Percentiles rank a stretch among this genome's conserved stretches.
Conservation (phyloP, 1,284 basidiomycete species). For the Stereum hirsutum region DNA sequence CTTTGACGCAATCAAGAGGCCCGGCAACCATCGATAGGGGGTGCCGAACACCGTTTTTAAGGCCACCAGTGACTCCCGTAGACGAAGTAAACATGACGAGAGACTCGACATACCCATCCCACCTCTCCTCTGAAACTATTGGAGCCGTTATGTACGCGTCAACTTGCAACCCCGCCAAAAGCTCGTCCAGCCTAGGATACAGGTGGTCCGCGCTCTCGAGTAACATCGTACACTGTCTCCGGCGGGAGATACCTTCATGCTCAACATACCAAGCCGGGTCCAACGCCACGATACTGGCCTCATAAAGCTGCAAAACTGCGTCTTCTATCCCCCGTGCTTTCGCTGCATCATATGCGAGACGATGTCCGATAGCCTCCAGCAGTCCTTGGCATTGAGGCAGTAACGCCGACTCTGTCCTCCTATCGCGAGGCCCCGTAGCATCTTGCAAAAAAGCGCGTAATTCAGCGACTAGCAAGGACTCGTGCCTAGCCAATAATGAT, state of each 20-base stretch:
- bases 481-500: constrained; percentile 26
- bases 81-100: too few relatives aligned
- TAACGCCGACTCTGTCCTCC: too few relatives aligned
- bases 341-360: constrained; percentile 41
- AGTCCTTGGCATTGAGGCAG: constrained; percentile 28
- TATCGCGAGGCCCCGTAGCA: too few relatives aligned
- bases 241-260: constrained; percentile 17
- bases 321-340: constrained; percentile 18
- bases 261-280: constrained; percentile 34
- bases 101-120: constrained; percentile 24
- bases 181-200: constrained; percentile 19
- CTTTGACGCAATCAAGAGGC: too few relatives aligned
- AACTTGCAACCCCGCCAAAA: constrained; percentile 21
- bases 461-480: too few relatives aligned
- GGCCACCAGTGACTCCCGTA: too few relatives aligned
- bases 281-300: constrained; percentile 20
- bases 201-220: constrained; percentile 18
- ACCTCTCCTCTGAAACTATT: constrained; percentile 24
- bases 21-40: too few relatives aligned
- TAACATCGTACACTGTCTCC: constrained; percentile 17
- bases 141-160: constrained; percentile 27
- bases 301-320: constrained; percentile 24
- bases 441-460: too few relatives aligned
- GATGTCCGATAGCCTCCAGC: constrained; percentile 33
- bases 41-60: too few relatives aligned